These are phyloP conservation scores for Tetradesmus lagerheimii DNA, from an alignment of 139 green algal genomes.

Conservation along the genomic window DNA sequence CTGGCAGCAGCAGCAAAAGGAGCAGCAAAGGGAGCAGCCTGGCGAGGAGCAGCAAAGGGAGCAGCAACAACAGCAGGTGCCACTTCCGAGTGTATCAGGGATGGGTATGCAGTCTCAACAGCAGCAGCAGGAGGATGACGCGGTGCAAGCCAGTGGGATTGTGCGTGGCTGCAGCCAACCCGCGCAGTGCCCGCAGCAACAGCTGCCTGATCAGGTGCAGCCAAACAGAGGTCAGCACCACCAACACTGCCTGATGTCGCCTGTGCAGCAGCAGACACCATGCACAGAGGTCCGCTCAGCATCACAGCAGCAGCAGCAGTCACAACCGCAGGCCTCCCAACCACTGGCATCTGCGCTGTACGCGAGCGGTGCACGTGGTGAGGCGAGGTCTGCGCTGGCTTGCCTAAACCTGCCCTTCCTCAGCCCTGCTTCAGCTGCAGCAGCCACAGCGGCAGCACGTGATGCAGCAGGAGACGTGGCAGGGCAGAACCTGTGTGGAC, in stretches of 20 bases:
- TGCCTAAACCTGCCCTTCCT: background rate
- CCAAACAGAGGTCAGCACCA: background rate
- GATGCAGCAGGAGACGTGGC: constrained; percentile 6
- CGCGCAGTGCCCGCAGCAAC: background rate
- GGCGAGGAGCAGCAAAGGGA: background rate
- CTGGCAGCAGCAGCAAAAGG: constrained; percentile 37
- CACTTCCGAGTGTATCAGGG: background rate
- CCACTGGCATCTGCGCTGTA: background rate
- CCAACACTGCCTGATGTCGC: background rate
- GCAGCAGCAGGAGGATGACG: background rate
- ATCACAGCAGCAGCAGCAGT: constrained; percentile 18
- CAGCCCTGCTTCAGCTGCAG: background rate
- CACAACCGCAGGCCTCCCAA: background rate
- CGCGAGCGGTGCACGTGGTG: background rate
- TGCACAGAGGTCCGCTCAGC: too few species aligned
- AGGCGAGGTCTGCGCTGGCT: background rate
- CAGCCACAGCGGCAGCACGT: background rate
- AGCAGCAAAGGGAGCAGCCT: background rate
- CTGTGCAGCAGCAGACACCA: background rate
- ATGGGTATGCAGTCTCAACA: too few species aligned
- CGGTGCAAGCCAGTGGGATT: too few species aligned
- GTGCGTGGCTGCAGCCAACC: too few species aligned
- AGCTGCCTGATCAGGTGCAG: background rate
- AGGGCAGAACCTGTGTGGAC: background rate
- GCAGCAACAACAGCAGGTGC: background rate